Percentiles rank a stretch among this genome's conserved stretches.
These are phyloP conservation scores for Pleodorina starrii DNA, from an alignment of 139 green algal genomes.

Conservation along the genomic window DNA sequence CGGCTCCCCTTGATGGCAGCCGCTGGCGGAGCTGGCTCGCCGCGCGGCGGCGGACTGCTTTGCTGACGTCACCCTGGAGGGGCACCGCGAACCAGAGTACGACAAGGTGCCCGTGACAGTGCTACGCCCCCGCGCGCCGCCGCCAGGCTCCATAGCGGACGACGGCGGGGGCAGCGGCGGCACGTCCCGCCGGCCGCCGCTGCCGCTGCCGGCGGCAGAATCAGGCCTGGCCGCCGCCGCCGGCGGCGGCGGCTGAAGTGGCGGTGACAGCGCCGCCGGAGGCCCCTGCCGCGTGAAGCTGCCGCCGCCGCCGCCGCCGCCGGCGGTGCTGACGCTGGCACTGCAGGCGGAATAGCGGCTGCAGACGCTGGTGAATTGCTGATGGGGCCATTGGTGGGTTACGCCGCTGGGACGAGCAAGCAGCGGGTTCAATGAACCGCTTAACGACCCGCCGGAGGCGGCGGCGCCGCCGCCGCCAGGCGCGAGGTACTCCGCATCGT, in stretches of 20 bases:
- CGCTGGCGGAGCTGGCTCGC: neutral
- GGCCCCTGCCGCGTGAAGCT: neutral
- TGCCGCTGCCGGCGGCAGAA: neutral
- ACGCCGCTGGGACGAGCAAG: neutral
- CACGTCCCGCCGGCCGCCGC: neutral
- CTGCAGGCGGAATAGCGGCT: neutral
- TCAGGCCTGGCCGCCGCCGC: neutral
- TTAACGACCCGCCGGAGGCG: neutral
- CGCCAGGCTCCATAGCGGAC: neutral
- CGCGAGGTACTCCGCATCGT: neutral
- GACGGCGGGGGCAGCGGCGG: neutral
- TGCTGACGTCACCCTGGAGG: neutral
- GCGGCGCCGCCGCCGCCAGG: neutral
- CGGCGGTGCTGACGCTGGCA: neutral
- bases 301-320: neutral
- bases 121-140: neutral
- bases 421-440: neutral
- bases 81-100: neutral
- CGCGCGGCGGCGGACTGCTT: neutral
- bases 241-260: neutral
- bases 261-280: neutral
- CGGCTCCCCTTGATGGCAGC: neutral
- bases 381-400: neutral
- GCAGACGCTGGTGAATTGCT: neutral
- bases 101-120: neutral